Conservation (phyloP, 805 yeast genomes). For the Saccharomycopsis amapae region DNA sequence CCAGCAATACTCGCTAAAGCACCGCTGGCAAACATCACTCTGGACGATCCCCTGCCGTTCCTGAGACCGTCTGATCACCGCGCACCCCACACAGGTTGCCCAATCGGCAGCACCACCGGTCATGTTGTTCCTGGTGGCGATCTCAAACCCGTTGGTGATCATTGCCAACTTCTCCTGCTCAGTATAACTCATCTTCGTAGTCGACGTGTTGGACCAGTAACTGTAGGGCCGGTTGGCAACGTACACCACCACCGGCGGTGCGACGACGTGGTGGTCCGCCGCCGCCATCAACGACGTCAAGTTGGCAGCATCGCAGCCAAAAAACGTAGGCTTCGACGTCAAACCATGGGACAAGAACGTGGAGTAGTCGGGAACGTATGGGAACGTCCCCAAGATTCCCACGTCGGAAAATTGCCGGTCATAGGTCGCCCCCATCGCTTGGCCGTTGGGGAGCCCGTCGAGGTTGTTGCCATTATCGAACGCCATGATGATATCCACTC, state of each 20-base stretch:
- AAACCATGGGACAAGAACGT: constrained; percentile 55
- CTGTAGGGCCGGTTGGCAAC: constrained; percentile 66
- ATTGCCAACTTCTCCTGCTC: constrained; percentile 49
- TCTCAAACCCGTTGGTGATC: constrained; percentile 69
- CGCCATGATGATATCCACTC: constrained; percentile 49
- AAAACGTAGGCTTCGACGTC: constrained; percentile 66
- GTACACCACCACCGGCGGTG: constrained; percentile 72
- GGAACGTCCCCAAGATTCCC: constrained; percentile 59
- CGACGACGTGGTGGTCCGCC: constrained; percentile 21
- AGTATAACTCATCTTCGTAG: constrained; percentile 56
- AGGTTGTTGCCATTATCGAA: constrained; percentile 41
- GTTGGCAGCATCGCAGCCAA: constrained; percentile 70
- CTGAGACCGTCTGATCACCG: constrained; percentile 68
- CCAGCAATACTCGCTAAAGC: constrained; percentile 77
- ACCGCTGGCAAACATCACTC: constrained; percentile 56
- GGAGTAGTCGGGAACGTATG: constrained; percentile 60
- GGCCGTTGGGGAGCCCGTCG: constrained; percentile 20
- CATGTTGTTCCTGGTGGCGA: constrained; percentile 55
- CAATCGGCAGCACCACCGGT: constrained; percentile 63
- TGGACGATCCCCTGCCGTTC: constrained; percentile 60
- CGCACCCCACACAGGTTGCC: constrained; percentile 76
- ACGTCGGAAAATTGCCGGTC: constrained; percentile 26
- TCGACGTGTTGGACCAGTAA: constrained; percentile 63
- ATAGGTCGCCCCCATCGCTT: constrained; percentile 14
- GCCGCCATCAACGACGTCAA: constrained; percentile 43